Base-by-base conservation (phyloP, 768 basidiomycete species). In the Cystofilobasidium macerans region DNA sequence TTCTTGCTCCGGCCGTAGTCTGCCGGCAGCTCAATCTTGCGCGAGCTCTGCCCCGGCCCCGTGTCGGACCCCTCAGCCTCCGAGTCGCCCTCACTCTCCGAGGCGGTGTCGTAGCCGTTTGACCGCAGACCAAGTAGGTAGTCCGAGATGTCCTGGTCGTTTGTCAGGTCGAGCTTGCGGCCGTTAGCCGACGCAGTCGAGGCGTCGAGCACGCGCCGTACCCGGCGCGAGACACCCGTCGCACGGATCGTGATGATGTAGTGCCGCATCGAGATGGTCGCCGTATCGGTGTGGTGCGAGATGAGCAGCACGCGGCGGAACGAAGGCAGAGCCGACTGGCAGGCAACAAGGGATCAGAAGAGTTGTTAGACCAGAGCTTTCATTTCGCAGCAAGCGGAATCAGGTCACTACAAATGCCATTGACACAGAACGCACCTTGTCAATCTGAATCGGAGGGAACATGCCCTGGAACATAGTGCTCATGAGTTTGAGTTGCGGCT, bases 391-490 rank as follows among this genome's bases (percentile, higher is more conserved):
- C n/a, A n/a, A n/a, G n/a, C n/a, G n/a, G n/a, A n/a, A n/a, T n/a
- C n/a, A n/a, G n/a, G n/a, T n/a, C n/a, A n/a, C n/a, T n/a, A n/a
- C n/a, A n/a, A n/a, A n/a, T n/a, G n/a, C n/a, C n/a, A n/a, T n/a
- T n/a, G n/a, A 22, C 40, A 16, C 36, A 26, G 35, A 45, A 24
- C 75, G 48, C 51, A 77, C 78, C 64, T 76, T 76, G 62, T 80
- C 78, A 47, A 80, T 78, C 58, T 77, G 75, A 56, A 99, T 88
- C 0, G 95, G 87, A 6, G 95, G 95, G 78, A 97, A 99, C 68
- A 99, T 79, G 35, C 89, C 86, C 76, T 98, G 95, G 78, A 99
- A 95, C 66, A 91, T 84, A 76, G 95, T 95, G 82, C 92, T 86
- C 73, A 98, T 82, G 65, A 98, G 85, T 42, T 89, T 82, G 43